Evolutionary conservation across 345 rosid genomes (phyloP).

Genomic region (Syzygium oleosum): DNA sequence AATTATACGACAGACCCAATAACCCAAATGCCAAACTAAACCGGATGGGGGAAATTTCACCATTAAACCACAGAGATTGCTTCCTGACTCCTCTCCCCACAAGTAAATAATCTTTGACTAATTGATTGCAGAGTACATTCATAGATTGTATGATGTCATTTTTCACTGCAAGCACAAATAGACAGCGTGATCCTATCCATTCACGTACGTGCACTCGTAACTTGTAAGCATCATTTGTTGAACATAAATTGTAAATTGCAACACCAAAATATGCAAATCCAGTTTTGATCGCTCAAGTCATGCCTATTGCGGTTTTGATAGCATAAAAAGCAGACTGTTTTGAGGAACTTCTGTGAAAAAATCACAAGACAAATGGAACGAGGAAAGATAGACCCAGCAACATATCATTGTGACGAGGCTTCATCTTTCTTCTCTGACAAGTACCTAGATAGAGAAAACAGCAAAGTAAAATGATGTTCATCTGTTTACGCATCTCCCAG

Average conservation of each 20-base stretch:
- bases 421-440: neutral
- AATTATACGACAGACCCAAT: too few species aligned
- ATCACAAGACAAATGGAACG: neutral
- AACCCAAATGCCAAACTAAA: neutral
- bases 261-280: neutral
- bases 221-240: neutral
- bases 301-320: neutral
- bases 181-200: neutral
- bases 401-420: neutral
- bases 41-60: neutral
- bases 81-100: neutral
- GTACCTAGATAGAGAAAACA: neutral
- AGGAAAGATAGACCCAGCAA: neutral
- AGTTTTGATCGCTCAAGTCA: neutral
- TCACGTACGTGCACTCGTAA: neutral
- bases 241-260: neutral
- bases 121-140: neutral
- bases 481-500: neutral
- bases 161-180: slow-evolving; percentile 10
- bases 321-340: neutral
- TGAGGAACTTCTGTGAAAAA: neutral
- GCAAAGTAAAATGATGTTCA: neutral
- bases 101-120: neutral
- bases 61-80: neutral
- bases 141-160: neutral